A percentile compares a stretch with the other conserved stretches of the same genome.
Evolutionary conservation across 352 stramenopile species (phyloP).

Genomic region (Pythium apleroticum): DNA sequence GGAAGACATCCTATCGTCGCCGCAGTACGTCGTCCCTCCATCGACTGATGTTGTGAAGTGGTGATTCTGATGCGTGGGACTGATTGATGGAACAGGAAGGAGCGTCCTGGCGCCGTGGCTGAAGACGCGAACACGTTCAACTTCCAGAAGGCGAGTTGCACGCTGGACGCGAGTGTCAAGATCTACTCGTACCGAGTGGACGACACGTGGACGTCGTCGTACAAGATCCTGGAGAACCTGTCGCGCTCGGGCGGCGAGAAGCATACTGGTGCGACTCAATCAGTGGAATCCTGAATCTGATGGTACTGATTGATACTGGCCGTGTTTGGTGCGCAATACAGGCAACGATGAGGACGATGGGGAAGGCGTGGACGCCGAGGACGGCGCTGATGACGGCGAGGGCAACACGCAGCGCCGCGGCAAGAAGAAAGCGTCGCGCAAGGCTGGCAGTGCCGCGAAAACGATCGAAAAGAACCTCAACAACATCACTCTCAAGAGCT

Average conservation of each 20-base stretch:
- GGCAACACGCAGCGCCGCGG: constrained; percentile 18
- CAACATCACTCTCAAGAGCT: constrained; percentile 85
- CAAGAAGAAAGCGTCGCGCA: constrained; percentile 36
- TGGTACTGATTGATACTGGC: neutral
- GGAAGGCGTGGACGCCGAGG: constrained; percentile 27
- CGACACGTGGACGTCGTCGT: constrained; percentile 96
- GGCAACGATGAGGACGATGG: constrained; percentile 19
- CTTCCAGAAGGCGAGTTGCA: constrained; percentile 98
- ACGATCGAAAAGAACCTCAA: constrained; percentile 89
- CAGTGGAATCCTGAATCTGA: neutral
- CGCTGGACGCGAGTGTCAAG: constrained; percentile 98
- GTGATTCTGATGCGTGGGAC: neutral
- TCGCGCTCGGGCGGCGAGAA: constrained; percentile 80
- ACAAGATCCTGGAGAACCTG: constrained; percentile 98
- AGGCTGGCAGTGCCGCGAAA: constrained; percentile 51
- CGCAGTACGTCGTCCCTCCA: constrained; percentile 38
- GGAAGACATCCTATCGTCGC: constrained; percentile 89
- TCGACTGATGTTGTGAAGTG: neutral
- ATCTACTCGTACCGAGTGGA: constrained; percentile 99
- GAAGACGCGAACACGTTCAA: constrained; percentile 85
- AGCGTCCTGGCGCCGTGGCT: constrained; percentile 32
- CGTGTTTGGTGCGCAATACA: neutral
- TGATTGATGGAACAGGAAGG: constrained; percentile 11
- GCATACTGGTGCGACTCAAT: constrained; percentile 26
- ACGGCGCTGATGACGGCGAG: constrained; percentile 29